Evolutionary conservation across 75 land plant species (phyloP).

Genomic region (Picea sitchensis): DNA sequence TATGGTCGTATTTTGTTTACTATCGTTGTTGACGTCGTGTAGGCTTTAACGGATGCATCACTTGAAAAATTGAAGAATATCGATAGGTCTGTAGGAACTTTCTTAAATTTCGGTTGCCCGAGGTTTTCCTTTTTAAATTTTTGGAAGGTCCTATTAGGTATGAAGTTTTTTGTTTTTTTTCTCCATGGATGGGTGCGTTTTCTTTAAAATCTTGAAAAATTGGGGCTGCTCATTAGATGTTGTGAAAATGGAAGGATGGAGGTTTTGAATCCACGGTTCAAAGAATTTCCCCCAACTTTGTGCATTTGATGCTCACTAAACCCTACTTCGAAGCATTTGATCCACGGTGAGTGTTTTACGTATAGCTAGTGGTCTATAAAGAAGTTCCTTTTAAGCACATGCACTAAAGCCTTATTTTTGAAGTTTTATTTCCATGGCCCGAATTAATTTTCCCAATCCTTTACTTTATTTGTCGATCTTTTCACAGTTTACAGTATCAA

Average conservation of each 20-base stretch:
- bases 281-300: too few relatives aligned
- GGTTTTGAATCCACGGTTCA: not conserved
- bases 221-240: not conserved
- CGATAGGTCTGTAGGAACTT: not conserved
- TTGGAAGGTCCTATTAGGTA: not conserved
- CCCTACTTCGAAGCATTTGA: not conserved
- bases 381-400: too few relatives aligned
- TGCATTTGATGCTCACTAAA: not conserved
- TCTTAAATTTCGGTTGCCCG: not conserved
- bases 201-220: not conserved
- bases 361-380: not conserved
- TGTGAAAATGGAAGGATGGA: not conserved
- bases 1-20: not conserved
- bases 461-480: not conserved
- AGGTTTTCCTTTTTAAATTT: not conserved
- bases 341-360: not conserved
- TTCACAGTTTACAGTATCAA: not conserved
- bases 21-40: not conserved
- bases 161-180: not conserved
- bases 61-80: not conserved
- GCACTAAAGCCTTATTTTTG: not conserved
- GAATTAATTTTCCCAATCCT: not conserved
- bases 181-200: not conserved
- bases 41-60: not conserved
- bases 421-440: not conserved